Percentiles rank a stretch among this genome's conserved stretches.
These are phyloP conservation scores for Penicillium freii DNA, from an alignment of 2,329 filamentous ascomycete species.

Conservation along the genomic window DNA sequence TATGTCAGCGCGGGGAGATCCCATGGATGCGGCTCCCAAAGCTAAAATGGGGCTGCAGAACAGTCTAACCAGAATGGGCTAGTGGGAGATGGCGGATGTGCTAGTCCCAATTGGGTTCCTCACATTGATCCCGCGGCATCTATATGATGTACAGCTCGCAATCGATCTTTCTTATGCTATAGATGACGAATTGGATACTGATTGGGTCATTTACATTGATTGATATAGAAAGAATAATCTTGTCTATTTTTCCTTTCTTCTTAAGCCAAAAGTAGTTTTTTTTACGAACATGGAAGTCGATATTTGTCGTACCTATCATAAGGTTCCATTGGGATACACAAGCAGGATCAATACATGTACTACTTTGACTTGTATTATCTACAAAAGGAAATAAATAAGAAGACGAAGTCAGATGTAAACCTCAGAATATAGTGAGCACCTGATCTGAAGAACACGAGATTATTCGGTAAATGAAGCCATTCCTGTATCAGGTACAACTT, in stretches of 20 bases:
- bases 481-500: neutral
- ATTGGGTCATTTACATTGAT: neutral
- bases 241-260: too few relatives aligned
- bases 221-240: too few relatives aligned
- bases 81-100: constrained; percentile 19
- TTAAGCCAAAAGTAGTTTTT: neutral
- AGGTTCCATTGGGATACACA: neutral
- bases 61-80: constrained; percentile 15
- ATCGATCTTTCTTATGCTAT: neutral
- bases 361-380: neutral
- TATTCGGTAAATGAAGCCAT: neutral
- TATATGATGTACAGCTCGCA: constrained; percentile 6
- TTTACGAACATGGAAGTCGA: neutral
- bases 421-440: neutral
- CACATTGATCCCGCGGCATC: constrained; percentile 19
- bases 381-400: neutral
- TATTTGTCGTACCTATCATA: neutral
- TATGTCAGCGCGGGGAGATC: constrained; percentile 31
- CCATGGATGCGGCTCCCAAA: constrained; percentile 38
- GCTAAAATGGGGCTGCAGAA: constrained; percentile 31
- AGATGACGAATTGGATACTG: neutral
- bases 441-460: neutral
- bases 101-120: constrained; percentile 21
- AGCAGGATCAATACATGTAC: neutral
- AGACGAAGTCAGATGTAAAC: neutral